Base-by-base conservation (phyloP, 306 rosid species). In the Cicer pinnatifidum region DNA sequence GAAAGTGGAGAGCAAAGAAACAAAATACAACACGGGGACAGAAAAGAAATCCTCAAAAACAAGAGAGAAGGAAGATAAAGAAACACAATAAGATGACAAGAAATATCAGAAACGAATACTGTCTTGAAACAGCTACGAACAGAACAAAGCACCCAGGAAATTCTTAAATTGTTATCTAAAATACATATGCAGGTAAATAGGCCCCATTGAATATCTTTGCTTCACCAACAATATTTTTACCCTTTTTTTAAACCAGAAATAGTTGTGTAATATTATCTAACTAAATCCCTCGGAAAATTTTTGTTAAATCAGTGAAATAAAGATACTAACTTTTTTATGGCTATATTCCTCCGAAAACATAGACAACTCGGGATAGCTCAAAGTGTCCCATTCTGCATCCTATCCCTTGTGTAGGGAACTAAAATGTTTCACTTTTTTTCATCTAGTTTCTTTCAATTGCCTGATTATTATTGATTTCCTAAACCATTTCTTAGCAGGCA, bases 301-400 rank as follows among this genome's bases (percentile, higher is more conserved):
- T 52, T 11, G 43, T 52, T 52, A 41, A 15, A 13, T 7, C 1
- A 8, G n/a, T n/a, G 16, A 65, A 78, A 72, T 7, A 38, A 17
- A 60, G 6, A 4, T 61, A 50, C 40, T 40, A 51, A 43, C 15
- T 23, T 58, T 60, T 50, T 41, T 51, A 52, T 2, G 43, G 53
- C 54, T 73, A 38, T 65, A 41, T 67, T 58, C 72, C 58, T 20
- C 68, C 52, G 12, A 12, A 28, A 15, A 52, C 5, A 67, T 38
- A 51, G 53, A n/a, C 20, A 68, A 8, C 16, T 68, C 38, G 56
- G 56, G 44, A 69, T 16, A 37, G 45, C 58, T 3, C 28, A 15
- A 52, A 58, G 35, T 51, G 17, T 72, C 73, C 64, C 11, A 52
- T 48, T 43, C 45, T 53, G 81, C 48, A 69, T 75, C 53, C 57